Conservation (phyloP, 768 basidiomycete genomes). For the Tulasnella sp. region DNA sequence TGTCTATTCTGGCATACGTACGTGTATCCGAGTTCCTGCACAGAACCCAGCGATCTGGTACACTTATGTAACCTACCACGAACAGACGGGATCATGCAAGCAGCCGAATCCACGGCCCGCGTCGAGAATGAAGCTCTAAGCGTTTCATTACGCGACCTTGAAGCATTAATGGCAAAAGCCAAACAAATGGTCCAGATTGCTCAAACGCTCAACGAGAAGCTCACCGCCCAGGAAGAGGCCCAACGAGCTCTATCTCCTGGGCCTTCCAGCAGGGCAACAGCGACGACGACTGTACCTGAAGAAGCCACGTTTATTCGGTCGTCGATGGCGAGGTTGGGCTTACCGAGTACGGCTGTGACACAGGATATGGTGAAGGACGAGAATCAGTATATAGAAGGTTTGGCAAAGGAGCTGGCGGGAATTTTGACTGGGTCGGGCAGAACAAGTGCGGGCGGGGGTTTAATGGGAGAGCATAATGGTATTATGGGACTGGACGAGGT, state of each 20-base stretch:
- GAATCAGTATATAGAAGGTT: conserved; percentile 63
- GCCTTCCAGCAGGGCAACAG: conserved; percentile 10
- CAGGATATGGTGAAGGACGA: conserved; percentile 84
- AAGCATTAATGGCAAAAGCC: conserved; percentile 83
- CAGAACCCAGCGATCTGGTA: conserved; percentile 20
- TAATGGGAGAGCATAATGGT: conserved; percentile 66
- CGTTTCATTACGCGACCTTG: conserved; percentile 77
- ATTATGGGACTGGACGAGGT: conserved; percentile 85
- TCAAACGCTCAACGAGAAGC: conserved; percentile 74
- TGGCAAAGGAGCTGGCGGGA: conserved; percentile 72
- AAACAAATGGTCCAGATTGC: conserved; percentile 89
- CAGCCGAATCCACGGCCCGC: conserved; percentile 60
- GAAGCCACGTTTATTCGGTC: conserved; percentile 81
- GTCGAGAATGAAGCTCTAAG: conserved; percentile 57
- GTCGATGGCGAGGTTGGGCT: conserved; percentile 81
- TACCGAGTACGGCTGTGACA: conserved; percentile 76
- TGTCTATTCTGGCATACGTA: conserved; percentile 23
- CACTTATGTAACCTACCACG: neutral
- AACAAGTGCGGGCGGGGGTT: conserved; percentile 34
- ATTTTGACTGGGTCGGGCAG: conserved; percentile 48
- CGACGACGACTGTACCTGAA: conserved; percentile 40
- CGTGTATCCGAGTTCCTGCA: conserved; percentile 10
- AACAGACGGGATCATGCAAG: conserved; percentile 73
- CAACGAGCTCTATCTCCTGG: conserved; percentile 19
- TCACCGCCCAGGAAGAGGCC: conserved; percentile 42